Evolutionary conservation across 441 rosid genomes (phyloP).

Genomic region (Hura crepitans): DNA sequence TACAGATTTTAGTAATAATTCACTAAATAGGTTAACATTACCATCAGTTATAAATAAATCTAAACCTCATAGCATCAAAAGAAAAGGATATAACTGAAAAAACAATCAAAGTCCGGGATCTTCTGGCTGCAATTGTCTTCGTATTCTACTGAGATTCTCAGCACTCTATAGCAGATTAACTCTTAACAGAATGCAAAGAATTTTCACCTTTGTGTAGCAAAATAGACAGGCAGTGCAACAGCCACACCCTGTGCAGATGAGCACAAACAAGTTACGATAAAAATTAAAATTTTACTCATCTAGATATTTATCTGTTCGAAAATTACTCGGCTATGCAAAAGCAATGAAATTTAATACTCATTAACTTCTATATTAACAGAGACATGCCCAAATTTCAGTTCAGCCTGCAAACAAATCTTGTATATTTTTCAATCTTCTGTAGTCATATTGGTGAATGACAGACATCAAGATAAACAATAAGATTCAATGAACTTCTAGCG

Average conservation of each 20-base stretch:
- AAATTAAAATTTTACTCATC: not conserved
- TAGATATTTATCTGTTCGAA: conserved; percentile 6
- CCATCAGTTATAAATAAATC: too few relatives aligned
- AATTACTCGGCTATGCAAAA: conserved; percentile 3
- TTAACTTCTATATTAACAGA: not conserved
- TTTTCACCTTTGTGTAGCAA: conserved; percentile 90
- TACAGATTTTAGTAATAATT: not conserved
- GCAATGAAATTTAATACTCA: not conserved
- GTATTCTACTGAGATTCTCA: not conserved
- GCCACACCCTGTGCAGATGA: conserved; percentile 72
- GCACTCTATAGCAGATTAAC: conserved; percentile 14
- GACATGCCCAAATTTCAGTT: not conserved
- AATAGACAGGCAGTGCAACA: conserved; percentile 93
- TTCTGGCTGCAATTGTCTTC: too few relatives aligned
- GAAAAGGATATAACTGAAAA: too few relatives aligned
- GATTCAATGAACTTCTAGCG: not conserved
- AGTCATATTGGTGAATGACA: not conserved
- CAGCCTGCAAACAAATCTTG: not conserved
- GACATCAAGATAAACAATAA: not conserved
- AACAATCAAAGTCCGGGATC: too few relatives aligned
- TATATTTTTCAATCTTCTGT: not conserved
- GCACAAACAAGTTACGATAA: conserved; percentile 17
- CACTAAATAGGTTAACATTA: not conserved
- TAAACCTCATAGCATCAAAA: too few relatives aligned
- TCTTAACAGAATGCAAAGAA: conserved; percentile 5